Base-by-base conservation (phyloP, 2,329 filamentous ascomycete genomes). In the Thermothelomyces thermophilus region DNA sequence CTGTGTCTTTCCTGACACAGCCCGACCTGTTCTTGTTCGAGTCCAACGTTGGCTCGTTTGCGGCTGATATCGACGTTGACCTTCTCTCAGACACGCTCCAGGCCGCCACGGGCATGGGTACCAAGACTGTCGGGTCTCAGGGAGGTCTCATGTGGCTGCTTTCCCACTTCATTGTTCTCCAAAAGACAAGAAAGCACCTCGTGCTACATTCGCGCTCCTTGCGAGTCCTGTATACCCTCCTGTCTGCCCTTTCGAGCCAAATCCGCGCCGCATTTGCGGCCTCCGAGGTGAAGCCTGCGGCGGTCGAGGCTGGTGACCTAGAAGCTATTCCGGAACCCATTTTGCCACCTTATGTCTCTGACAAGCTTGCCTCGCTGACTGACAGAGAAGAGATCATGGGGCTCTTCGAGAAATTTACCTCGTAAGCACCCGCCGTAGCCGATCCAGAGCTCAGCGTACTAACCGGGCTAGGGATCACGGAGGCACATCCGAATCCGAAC, bases 341-440 rank as follows among this genome's bases (percentile, higher is more conserved):
- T 8, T 59, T 82, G 14, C 67, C 76, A 55, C 59, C 72, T 0
- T 86, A 89, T 61, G 67, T 94, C 11, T 75, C 76, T 41, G 71
- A 76, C 0, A 80, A 89, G 58, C 70, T 95, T 2, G 67, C 77
- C 14, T 86, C 83, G 9, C 70, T 95, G 7, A 80, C 94, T 28
- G 83, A 90, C 54, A 80, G 87, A 63, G 76, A 83, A 37, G 87
- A 85, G 34, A 86, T 95, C 47, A 80, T 83, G 0, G 75, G 75
- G 20, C 70, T 85, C 7, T 68, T 87, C 8, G 64, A 63, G 11
- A 65, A 63, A 52, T 69, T 73, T 51, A 68, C 68, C 2, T 64
- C 65, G 59, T 71, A 61, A 60, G 65, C 65, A 13, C 22, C 63
- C 16, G 14, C 7, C 4, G 16, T 58, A 7, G 1, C 3, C n/a